Base-by-base conservation (phyloP, 164 flowering plant genomes). In the Vitis rupestris region DNA sequence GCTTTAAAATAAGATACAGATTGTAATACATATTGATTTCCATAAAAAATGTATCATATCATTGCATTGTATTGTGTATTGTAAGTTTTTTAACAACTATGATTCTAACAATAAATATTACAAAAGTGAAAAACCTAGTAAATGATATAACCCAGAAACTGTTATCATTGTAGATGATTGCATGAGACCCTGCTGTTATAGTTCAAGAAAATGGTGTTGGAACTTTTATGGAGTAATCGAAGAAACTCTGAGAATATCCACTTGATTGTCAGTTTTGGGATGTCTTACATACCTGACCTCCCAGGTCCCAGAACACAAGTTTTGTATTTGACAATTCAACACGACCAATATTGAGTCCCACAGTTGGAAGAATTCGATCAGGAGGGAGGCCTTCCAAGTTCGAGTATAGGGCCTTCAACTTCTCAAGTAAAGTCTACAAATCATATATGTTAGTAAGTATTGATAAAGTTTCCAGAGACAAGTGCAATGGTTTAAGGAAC, bases 291-390 rank as follows among this genome's bases (percentile, higher is more conserved):
- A 93, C 99, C 94, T 93, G 99, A 76, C 99, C 99, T 74, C 99
- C 99, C 65, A 94, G 83, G 76, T 94, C 99, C 99, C 99, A 94
- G 72, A 92, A 92, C 64, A 92, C 94, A 78, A 94, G 95, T 71
- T 94, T 94, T 60, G 88, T 61, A 64, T 90, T 94, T 70, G 90
- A 75, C 55, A 77, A 89, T 88, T 93, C 98, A 67, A 92, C 74
- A 11, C 98, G 94, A 53, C 98, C 98, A 73, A 94, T 94, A 75
- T 94, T 94, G 48, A 94, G 94, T 59, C 99, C 99, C 65, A 94
- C 99, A 31, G 99, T 94, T 9, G 99, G 99, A 75, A 95, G 92
- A 80, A 95, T 95, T 64, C 97, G 85, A 79, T 93, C 99, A 59
- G 96, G 98, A 14, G 99, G 88, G 4, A 95, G 93, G 64, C 98